A percentile compares a stretch with the other conserved stretches of the same genome.
Conservation (phyloP, 2,329 filamentous ascomycete species). For the Ophiostoma triangulosporum region DNA sequence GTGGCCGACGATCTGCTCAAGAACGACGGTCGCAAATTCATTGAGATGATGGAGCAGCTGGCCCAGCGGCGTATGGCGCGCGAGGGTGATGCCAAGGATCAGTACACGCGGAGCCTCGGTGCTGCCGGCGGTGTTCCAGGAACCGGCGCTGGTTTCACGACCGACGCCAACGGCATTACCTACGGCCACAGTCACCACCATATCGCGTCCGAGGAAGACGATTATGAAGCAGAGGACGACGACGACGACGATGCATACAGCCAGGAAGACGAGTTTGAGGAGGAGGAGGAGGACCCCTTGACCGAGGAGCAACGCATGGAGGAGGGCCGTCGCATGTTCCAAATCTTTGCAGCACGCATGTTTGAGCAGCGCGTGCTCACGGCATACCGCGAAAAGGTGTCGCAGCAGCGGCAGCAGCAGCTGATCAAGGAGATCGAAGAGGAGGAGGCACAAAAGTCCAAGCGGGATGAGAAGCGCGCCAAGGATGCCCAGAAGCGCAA, state of each 20-base stretch:
- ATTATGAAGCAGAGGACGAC: slow-evolving; percentile 31
- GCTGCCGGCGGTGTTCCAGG: background rate
- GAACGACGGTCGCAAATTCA: slow-evolving; percentile 98
- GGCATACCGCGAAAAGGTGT: slow-evolving; percentile 96
- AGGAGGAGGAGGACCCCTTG: slow-evolving; percentile 92
- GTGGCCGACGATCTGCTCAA: slow-evolving; percentile 97
- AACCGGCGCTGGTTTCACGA: background rate
- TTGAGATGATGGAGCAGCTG: slow-evolving; percentile 99
- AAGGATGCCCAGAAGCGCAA: slow-evolving; percentile 92
- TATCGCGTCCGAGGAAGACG: slow-evolving; percentile 46
- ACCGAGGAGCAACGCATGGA: slow-evolving; percentile 98
- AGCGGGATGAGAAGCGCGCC: slow-evolving; percentile 83
- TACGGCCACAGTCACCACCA: slow-evolving; percentile 54
- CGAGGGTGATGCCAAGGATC: slow-evolving; percentile 72
- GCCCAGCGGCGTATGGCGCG: slow-evolving; percentile 94
- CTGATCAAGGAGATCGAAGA: slow-evolving; percentile 84
- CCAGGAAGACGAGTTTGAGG: slow-evolving; percentile 55
- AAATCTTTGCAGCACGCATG: slow-evolving; percentile 98
- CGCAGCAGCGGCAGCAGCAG: slow-evolving; percentile 78
- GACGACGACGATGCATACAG: slow-evolving; percentile 48
- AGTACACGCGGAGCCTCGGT: slow-evolving; percentile 34
- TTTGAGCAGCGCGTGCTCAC: slow-evolving; percentile 94
- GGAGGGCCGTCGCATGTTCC: slow-evolving; percentile 95
- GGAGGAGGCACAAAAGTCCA: slow-evolving; percentile 60
- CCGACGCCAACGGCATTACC: slow-evolving; percentile 21